These are phyloP conservation scores for Crataegus laevigata DNA, from an alignment of 306 rosid genomes.

Conservation along the genomic window DNA sequence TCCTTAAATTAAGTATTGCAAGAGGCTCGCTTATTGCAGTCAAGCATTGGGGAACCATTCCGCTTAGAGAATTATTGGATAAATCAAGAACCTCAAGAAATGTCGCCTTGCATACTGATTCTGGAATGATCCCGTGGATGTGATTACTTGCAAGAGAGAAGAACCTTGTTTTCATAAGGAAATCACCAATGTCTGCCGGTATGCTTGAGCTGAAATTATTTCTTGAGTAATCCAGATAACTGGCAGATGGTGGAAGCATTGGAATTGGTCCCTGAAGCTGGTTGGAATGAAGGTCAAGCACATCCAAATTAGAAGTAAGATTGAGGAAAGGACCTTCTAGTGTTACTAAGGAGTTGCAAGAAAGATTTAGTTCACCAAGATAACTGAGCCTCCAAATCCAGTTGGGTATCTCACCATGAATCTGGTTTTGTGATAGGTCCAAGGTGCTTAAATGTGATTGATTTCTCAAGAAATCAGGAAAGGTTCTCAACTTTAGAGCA, in stretches of 20 bases:
- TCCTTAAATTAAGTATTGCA: conserved; percentile 15
- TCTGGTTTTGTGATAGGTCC: conserved; percentile 35
- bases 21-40: not conserved
- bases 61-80: conserved; percentile 17
- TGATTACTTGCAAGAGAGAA: conserved; percentile 27
- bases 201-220: conserved; percentile 24
- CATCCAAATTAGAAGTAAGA: accelerated
- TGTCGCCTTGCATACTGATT: conserved; percentile 5
- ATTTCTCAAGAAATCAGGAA: conserved; percentile 18
- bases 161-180: not conserved
- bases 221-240: conserved; percentile 22
- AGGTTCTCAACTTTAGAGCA: not conserved
- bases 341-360: conserved; percentile 21
- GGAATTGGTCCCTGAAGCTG: conserved; percentile 16
- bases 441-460: accelerated
- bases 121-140: conserved; percentile 7
- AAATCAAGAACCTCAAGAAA: conserved; percentile 16
- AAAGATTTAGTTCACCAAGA: conserved; percentile 11
- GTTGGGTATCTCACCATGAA: conserved; percentile 16
- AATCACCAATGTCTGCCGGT: not conserved
- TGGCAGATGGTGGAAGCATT: accelerated
- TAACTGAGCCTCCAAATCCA: conserved; percentile 11
- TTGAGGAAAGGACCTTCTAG: not conserved
- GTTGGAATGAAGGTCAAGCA: conserved; percentile 36
- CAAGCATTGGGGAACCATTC: conserved; percentile 17